Evolutionary conservation across 495 filamentous ascomycete species (phyloP), one percentile per base, ranked within the genome.

Genomic region (Hyaloscypha variabilis): DNA sequence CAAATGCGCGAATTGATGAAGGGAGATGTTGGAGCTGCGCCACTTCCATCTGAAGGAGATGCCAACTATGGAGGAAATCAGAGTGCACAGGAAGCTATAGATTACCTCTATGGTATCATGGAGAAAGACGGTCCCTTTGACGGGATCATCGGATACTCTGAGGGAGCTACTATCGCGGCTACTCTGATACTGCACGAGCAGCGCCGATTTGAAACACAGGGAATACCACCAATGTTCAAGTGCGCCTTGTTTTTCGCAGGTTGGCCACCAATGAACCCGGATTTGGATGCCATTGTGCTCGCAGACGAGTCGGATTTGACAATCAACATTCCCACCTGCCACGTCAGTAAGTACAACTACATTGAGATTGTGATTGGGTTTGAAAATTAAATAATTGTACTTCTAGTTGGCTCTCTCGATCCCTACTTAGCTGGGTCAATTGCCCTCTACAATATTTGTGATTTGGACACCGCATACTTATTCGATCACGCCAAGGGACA

Each of bases 401-500:
- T 10, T 56, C 74, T 85, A 49, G 75, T 87, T 34, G 85, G 85
- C 24, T 84, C 81, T 17, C 74, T 80, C 24, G 86, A 88, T 69
- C 82, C 83, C 1, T 85, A 83, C 52, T 67, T 86, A 0, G 72
- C 78, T 46, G 81, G 77, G 0, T 77, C 81, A 1, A 76, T 87
- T 62, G 81, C 82, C 21, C 71, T 88, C 6, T 86, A 82, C 72
- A 87, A 87, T 70, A 69, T 85, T 28, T 88, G 84, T 69, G 77
- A 84, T 56, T 76, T 71, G 28, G 77, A 82, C 30, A 74, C 57
- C 1, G 80, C 84, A 2, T 72, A 76, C 55, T 71, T 86, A 26
- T 87, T 85, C 60, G 85, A 87, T 69, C 84, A 87, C 63, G 84
- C 82, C 1, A 77, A 80, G 6, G 83, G 85, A 1, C 84, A 86